Conservation (phyloP, 306 rosid species). For the Ormosia semicastrata region DNA sequence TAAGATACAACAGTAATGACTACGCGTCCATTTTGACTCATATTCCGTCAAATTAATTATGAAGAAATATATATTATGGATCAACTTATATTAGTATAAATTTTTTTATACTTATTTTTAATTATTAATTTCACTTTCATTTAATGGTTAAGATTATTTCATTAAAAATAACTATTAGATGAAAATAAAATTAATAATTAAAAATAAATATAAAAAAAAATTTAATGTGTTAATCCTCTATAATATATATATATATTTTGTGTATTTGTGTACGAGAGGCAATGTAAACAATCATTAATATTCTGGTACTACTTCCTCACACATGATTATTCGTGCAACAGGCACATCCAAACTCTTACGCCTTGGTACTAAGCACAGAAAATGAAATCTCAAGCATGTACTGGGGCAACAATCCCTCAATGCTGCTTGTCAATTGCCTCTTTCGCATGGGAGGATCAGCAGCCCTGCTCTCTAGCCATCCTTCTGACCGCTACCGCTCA, state of each 20-base stretch:
- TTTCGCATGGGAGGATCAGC: conserved; percentile 45
- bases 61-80: too few relatives aligned
- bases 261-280: not conserved
- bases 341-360: conserved; percentile 39
- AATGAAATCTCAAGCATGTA: conserved; percentile 33
- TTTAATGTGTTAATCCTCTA: too few relatives aligned
- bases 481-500: conserved; percentile 40
- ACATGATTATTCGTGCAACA: not conserved
- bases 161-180: too few relatives aligned
- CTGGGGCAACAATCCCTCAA: conserved; percentile 38
- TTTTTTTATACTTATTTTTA: too few relatives aligned
- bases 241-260: too few relatives aligned
- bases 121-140: too few relatives aligned
- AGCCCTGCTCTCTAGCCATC: conserved; percentile 31
- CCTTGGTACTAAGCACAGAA: conserved; percentile 37
- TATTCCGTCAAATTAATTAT: not conserved
- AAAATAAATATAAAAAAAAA: too few relatives aligned
- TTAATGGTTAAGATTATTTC: too few relatives aligned
- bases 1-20: not conserved
- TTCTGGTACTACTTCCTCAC: not conserved
- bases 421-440: conserved; percentile 34
- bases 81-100: too few relatives aligned
- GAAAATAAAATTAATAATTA: too few relatives aligned
- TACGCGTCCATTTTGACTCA: not conserved
- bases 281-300: too few relatives aligned